phyloP scores from a whole-genome alignment of 345 rosid genomes.

The Bretschneidera sinensis region DNA sequence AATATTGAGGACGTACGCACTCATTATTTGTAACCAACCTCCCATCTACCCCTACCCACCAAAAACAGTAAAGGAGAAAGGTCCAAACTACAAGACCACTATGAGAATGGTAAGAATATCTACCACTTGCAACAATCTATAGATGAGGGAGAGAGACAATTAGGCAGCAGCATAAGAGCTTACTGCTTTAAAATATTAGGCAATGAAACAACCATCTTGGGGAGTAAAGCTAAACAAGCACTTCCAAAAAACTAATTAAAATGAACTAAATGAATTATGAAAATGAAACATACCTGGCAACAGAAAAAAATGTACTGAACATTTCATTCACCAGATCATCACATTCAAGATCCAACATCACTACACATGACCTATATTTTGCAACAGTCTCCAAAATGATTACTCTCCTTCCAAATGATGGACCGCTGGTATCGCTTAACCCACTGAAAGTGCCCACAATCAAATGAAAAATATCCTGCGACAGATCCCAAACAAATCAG shows the following conservation, averaged over 20 bases:
- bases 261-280: background rate
- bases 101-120: background rate
- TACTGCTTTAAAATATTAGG: background rate
- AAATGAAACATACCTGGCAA: conserved; percentile 78
- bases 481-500: conserved; percentile 16
- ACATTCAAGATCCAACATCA: conserved; percentile 98
- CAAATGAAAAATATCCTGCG: conserved; percentile 83
- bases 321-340: conserved; percentile 84
- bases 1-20: background rate
- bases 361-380: conserved; percentile 90
- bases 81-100: no score
- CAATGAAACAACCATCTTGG: background rate
- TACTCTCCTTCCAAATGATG: conserved; percentile 92
- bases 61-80: no score
- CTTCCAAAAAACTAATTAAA: background rate
- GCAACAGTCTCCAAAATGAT: conserved; percentile 93
- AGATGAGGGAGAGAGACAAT: background rate
- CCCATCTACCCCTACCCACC: no score
- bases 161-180: background rate
- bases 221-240: background rate
- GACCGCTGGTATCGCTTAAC: conserved; percentile 71
- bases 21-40: no score
- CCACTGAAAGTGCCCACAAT: conserved; percentile 84
- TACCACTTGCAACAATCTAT: background rate
- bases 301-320: conserved; percentile 81